Evolutionary conservation across 495 filamentous ascomycete species (phyloP).

Genomic region (Penicillium alfredii): DNA sequence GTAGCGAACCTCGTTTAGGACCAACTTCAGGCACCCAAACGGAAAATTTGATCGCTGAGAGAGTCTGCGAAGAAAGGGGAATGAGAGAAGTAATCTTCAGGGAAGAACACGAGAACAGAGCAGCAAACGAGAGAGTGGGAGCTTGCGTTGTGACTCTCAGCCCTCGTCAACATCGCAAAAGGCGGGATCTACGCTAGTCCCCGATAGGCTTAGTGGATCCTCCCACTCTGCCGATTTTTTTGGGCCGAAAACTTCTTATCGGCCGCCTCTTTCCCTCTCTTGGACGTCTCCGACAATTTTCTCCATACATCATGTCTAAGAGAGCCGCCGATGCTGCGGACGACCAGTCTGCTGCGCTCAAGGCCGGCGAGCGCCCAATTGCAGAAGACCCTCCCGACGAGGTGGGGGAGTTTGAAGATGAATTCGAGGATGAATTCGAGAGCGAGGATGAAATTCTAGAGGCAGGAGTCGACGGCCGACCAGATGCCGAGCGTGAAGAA

Average conservation of each 20-base stretch:
- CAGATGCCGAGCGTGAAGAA: conserved; percentile 86
- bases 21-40: too few species aligned
- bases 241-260: conserved; percentile 35
- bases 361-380: conserved; percentile 61
- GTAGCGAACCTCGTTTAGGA: too few species aligned
- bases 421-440: conserved; percentile 95
- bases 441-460: conserved; percentile 94
- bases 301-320: conserved; percentile 56
- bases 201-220: conserved; percentile 32
- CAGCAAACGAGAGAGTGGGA: background rate
- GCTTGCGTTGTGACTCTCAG: too few species aligned
- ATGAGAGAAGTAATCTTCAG: too few species aligned
- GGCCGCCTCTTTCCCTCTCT: conserved; percentile 8
- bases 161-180: conserved; percentile 19
- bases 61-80: too few species aligned
- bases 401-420: conserved; percentile 88
- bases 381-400: conserved; percentile 47
- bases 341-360: conserved; percentile 53
- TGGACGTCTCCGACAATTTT: background rate
- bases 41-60: conserved; percentile 3
- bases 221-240: conserved; percentile 24
- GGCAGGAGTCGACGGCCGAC: conserved; percentile 86
- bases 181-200: conserved; percentile 36
- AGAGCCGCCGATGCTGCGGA: conserved; percentile 53
- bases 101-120: too few species aligned